Conservation (phyloP, 1,284 basidiomycete genomes). For the Pholiota adiposa region DNA sequence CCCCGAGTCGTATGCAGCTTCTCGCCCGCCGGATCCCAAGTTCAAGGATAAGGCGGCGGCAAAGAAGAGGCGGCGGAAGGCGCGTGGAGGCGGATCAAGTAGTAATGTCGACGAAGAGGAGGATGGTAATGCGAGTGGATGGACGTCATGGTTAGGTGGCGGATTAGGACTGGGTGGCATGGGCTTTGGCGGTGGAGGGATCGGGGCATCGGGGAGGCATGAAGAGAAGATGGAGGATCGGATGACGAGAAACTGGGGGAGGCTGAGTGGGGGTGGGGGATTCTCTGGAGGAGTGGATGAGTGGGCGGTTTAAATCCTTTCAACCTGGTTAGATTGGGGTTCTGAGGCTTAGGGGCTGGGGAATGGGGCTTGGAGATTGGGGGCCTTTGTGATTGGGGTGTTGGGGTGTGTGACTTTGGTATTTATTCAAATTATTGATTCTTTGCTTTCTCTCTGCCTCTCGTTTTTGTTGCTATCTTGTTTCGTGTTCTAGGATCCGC, state of each 20-base stretch:
- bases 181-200: conserved; percentile 26
- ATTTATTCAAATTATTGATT: too few relatives aligned
- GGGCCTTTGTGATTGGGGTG: too few relatives aligned
- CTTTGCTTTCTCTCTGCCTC: too few relatives aligned
- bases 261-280: conserved; percentile 44
- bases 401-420: too few relatives aligned
- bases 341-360: too few relatives aligned
- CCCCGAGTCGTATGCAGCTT: conserved; percentile 61
- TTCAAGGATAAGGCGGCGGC: conserved; percentile 27
- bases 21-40: conserved; percentile 31
- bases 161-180: conserved; percentile 16
- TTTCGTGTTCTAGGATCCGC: too few relatives aligned
- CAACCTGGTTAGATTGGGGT: too few relatives aligned
- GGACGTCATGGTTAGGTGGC: conserved; percentile 49
- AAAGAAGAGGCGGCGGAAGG: conserved; percentile 15
- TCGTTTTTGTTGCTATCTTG: too few relatives aligned
- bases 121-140: conserved; percentile 43
- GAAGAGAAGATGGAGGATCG: conserved; percentile 57
- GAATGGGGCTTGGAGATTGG: too few relatives aligned
- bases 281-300: conserved; percentile 48
- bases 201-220: conserved; percentile 25
- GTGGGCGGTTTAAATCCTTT: conserved; percentile 53
- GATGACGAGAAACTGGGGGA: conserved; percentile 48
- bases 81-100: conserved; percentile 23
- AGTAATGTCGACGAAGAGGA: conserved; percentile 24